Evolutionary conservation across 345 rosid species (phyloP), one percentile per base, ranked within the genome.

Genomic region (Camelina sativa): DNA sequence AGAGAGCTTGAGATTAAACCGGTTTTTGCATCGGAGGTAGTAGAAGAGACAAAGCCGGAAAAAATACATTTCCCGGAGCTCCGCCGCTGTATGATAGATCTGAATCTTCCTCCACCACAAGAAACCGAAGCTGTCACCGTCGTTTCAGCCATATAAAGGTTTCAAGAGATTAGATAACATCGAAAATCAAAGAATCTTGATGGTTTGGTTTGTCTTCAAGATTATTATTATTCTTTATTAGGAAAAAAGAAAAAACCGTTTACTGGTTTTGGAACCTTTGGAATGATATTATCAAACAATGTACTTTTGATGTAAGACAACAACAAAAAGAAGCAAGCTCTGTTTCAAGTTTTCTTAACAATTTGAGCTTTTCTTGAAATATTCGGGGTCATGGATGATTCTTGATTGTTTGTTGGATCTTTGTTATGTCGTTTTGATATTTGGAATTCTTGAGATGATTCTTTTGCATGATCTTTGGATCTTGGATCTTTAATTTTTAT

Each of bases 101-200:
- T 94, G 76, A 94, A 94, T 80, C 86, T 94, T 80, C 98, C 98
- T 6, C 96, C 98, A 50, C 96, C 93, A 5, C 55, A 80, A 71
- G 98, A 94, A 8, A 83, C 81, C 17, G 97, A 94, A 10, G 43
- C 34, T 22, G 66, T 46, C 51, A 47, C 65, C 25, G 71, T 76
- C 11, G 71, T 76, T 7, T 57, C 67, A 9, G 64, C 77, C 28
- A 43, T 77, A 38, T 77, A 12, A 72, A 65, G 43, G 47, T 10
- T 13, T 32, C 23, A 13, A 53, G 75, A 53, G 63, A 28, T 63
- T 40, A 70, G 72, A 70, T 57, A 11, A 48, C 30, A 48, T 55
- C 59, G 47, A 62, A 68, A 61, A 37, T 3, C 5, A 48, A 28
- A 71, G 16, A 38, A 69, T 62, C 69, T 63, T 47, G 66, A 55